Evolutionary conservation across 345 rosid species (phyloP), one percentile per base, ranked within the genome.

Genomic region (Litchi chinensis): DNA sequence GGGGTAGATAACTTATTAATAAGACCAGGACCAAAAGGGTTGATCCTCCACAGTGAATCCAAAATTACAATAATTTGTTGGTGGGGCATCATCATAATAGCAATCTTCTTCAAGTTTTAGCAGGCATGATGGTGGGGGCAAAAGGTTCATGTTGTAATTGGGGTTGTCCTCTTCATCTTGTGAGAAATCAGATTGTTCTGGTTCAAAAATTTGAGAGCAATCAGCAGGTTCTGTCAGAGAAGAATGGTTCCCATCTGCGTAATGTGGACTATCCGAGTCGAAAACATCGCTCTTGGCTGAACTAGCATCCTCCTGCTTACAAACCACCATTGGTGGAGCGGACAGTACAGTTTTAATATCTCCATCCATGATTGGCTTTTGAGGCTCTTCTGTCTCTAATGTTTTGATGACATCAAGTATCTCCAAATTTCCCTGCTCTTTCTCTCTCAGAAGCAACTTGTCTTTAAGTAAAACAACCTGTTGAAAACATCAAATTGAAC

Each of bases 401-500:
- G 80, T 66, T 62, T 76, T 32, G 39, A 63, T 65, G 63, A 57
- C 77, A 32, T 72, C 81, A 40, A 56, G 12, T 56, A 63, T 75
- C 65, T 73, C 79, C 67, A 56, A 43, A 19, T 26, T 77, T 54
- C 70, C 87, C 48, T 46, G 46, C 28, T 7, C 77, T 62, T 57
- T 72, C 68, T 82, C 89, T 77, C 79, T 67, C 8, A 57, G 13
- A 8, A 56, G 67, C 85, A 91, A 74, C 69, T 88, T 87, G 68
- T 84, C 92, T 82, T 85, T 84, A 18, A 95, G 87, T 22, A 78
- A 63, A 60, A 70, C 60, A 28, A 91, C 80, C 98, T 93, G 89
- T 77, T 65, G 12, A 64, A 56, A 77, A 70, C 10, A 70, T 8
- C 26, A 9, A 65, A 70, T 57, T 52, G 12, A 46, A 46, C 52